These are phyloP conservation scores for Spizellomyces sp. DNA, from an alignment of 192 early-diverging fungal genomes.

Conservation along the genomic window DNA sequence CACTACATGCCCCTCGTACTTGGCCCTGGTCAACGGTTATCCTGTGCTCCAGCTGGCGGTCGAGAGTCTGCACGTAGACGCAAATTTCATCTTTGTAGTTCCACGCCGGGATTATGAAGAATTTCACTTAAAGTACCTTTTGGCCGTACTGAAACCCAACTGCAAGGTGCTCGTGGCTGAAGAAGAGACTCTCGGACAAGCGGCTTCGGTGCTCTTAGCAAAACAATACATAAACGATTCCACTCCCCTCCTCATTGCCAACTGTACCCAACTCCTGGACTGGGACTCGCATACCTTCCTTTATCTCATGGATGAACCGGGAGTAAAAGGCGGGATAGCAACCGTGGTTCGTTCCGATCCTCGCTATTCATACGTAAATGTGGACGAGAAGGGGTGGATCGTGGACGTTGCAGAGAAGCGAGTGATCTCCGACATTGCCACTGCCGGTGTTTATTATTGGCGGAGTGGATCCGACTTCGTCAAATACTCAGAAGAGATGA, in stretches of 20 bases:
- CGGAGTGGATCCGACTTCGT: slow-evolving; percentile 19
- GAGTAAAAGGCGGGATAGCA: slow-evolving; percentile 3
- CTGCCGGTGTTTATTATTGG: slow-evolving; percentile 18
- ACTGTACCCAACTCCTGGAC: slow-evolving; percentile 11
- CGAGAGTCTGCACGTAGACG: slow-evolving; percentile 10
- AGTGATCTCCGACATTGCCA: slow-evolving; percentile 20
- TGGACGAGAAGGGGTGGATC: not conserved
- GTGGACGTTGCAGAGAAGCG: slow-evolving; percentile 7
- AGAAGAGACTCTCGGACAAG: not conserved
- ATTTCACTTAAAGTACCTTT: slow-evolving; percentile 10
- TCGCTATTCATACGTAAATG: slow-evolving; percentile 3
- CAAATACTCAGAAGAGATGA: not conserved
- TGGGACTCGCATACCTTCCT: slow-evolving; percentile 10
- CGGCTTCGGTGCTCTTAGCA: not conserved
- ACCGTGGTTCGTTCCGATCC: slow-evolving; percentile 1
- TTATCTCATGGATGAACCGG: not conserved
- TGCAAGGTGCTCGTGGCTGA: slow-evolving; percentile 9
- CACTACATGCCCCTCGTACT: not conserved
- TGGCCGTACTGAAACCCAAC: not conserved
- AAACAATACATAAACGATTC: slow-evolving; percentile 1
- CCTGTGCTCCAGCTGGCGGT: slow-evolving; percentile 12
- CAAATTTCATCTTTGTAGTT: slow-evolving; percentile 12
- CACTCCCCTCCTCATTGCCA: slow-evolving; percentile 11
- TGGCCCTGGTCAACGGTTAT: slow-evolving; percentile 1
- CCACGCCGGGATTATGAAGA: slow-evolving; percentile 1